Conservation (phyloP, 2,329 filamentous ascomycete species). For the Colletotrichum tabaci region DNA sequence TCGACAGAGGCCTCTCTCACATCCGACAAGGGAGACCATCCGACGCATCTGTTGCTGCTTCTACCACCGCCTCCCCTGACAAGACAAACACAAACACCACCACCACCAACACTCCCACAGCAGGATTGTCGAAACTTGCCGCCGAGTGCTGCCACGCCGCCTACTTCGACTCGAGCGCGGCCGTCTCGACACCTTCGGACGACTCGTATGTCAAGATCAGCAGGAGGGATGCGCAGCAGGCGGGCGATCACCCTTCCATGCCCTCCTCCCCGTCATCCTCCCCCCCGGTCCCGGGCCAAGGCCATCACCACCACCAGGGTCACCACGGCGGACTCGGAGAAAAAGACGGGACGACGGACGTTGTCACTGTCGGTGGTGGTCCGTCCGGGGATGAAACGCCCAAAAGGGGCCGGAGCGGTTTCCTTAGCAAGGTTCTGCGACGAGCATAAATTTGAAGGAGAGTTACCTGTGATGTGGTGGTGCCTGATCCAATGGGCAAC, state of each 20-base stretch:
- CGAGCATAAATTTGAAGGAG: constrained; percentile 43
- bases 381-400: constrained; percentile 42
- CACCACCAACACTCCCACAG: constrained; percentile 42
- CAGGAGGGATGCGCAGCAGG: constrained; percentile 45
- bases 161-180: constrained; percentile 46
- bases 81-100: constrained; percentile 1
- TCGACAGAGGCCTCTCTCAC: constrained; percentile 62
- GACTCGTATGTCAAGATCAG: constrained; percentile 42
- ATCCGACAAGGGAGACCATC: constrained; percentile 52
- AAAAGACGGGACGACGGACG: constrained; percentile 37
- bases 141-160: constrained; percentile 43
- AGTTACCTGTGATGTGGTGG: not conserved
- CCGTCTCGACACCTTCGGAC: constrained; percentile 27
- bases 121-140: constrained; percentile 51
- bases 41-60: not conserved
- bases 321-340: constrained; percentile 11
- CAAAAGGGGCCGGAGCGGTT: constrained; percentile 49
- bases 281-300: constrained; percentile 9
- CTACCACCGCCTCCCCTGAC: not conserved
- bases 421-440: constrained; percentile 56
- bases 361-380: constrained; percentile 11
- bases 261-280: not conserved
- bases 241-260: constrained; percentile 19
- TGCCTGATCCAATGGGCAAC: constrained; percentile 3
- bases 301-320: constrained; percentile 1